These are phyloP conservation scores for Boletellus ananiceps DNA, from an alignment of 768 basidiomycete genomes.

Conservation along the genomic window DNA sequence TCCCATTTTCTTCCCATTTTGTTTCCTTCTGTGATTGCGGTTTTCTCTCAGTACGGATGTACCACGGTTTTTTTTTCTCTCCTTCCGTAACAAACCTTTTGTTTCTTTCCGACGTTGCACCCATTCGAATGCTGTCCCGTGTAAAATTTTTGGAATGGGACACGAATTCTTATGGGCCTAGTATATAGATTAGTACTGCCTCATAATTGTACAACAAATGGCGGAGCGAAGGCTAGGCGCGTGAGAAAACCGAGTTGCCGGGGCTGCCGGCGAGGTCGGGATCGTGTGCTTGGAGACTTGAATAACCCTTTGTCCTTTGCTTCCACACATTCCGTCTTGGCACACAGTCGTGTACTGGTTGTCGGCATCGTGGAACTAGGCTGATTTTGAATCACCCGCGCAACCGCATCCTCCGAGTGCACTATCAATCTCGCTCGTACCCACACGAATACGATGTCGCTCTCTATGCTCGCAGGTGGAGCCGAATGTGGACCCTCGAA, in stretches of 20 bases:
- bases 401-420: background rate
- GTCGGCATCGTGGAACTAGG: background rate
- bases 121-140: constrained; percentile 9
- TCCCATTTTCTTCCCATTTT: background rate
- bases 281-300: background rate
- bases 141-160: constrained; percentile 18
- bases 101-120: constrained; percentile 8
- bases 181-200: constrained; percentile 25
- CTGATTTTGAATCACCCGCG: background rate
- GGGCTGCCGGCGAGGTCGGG: background rate
- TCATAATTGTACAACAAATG: constrained; percentile 25
- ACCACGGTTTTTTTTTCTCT: background rate
- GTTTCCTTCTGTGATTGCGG: background rate
- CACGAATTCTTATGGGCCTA: constrained; percentile 19
- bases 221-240: constrained; percentile 9
- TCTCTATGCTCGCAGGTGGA: constrained; percentile 67
- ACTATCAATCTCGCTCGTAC: background rate
- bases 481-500: constrained; percentile 87
- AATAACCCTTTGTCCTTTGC: background rate
- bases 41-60: constrained; percentile 6
- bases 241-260: constrained; percentile 15
- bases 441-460: constrained; percentile 50
- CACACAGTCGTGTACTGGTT: background rate
- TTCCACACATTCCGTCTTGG: background rate
- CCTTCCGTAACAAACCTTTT: constrained; percentile 4